Percentiles rank a stretch among this genome's conserved stretches.
These are phyloP conservation scores for Cardamine resedifolia DNA, from an alignment of 345 rosid genomes.

Conservation along the genomic window DNA sequence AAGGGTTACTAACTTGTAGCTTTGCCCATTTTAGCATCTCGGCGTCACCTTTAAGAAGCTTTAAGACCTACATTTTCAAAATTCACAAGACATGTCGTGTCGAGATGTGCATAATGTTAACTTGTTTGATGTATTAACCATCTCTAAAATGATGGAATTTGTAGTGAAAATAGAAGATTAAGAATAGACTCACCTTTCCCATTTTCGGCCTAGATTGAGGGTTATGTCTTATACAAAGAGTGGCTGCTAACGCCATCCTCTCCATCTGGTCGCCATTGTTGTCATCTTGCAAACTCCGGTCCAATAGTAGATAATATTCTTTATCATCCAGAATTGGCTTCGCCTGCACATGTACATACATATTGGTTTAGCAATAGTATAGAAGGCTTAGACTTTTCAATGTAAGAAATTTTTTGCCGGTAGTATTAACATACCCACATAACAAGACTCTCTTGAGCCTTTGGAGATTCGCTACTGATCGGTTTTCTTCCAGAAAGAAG, in stretches of 20 bases:
- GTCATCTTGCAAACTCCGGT: conserved; percentile 46
- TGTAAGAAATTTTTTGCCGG: not conserved
- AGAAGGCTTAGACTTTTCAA: not conserved
- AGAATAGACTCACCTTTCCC: conserved; percentile 52
- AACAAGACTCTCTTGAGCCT: conserved; percentile 83
- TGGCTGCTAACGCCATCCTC: conserved; percentile 84
- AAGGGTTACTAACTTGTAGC: conserved; percentile 44
- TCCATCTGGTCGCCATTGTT: conserved; percentile 56
- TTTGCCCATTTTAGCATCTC: conserved; percentile 60
- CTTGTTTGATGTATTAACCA: not conserved
- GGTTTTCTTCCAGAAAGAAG: conserved; percentile 93
- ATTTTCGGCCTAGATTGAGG: conserved; percentile 73
- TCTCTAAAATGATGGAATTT: not conserved
- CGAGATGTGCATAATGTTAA: not conserved
- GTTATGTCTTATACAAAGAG: conserved; percentile 68
- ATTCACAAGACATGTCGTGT: conserved; percentile 5
- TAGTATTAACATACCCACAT: conserved; percentile 75
- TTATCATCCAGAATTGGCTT: conserved; percentile 64
- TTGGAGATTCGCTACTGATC: conserved; percentile 51
- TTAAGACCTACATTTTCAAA: conserved; percentile 50
- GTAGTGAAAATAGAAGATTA: not conserved
- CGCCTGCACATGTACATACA: conserved; percentile 51
- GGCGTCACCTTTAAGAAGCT: conserved; percentile 71
- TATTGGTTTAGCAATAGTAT: not conserved
- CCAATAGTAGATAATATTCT: conserved; percentile 56